Evolutionary conservation across 805 yeast genomes (phyloP).

Genomic region (Saturnispora quitensis): DNA sequence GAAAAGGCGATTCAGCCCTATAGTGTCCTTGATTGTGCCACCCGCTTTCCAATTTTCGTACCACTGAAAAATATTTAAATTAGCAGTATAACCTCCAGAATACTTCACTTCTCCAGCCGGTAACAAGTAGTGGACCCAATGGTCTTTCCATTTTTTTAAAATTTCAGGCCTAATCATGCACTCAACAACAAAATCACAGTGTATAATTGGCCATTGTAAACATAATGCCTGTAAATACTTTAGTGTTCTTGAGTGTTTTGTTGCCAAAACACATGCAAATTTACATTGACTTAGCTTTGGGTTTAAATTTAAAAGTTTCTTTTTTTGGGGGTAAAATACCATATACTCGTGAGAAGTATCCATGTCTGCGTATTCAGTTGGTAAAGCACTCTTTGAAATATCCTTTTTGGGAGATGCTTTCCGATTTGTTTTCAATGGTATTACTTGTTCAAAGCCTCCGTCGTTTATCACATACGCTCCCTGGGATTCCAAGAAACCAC

Average conservation of each 20-base stretch:
- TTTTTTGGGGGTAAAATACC: neutral
- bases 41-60: constrained; percentile 29
- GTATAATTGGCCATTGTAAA: constrained; percentile 78
- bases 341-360: neutral
- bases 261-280: constrained; percentile 63
- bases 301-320: neutral
- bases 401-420: neutral
- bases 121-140: constrained; percentile 49
- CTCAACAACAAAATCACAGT: constrained; percentile 46
- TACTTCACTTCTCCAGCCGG: constrained; percentile 57
- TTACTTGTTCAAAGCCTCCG: constrained; percentile 8
- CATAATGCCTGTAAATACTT: constrained; percentile 73
- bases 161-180: constrained; percentile 26
- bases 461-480: constrained; percentile 11
- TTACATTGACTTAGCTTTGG: constrained; percentile 16
- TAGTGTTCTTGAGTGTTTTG: constrained; percentile 50
- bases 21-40: constrained; percentile 31
- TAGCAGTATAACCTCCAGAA: constrained; percentile 27
- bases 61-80: constrained; percentile 36
- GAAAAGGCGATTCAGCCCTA: constrained; percentile 33
- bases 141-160: constrained; percentile 19
- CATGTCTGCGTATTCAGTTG: neutral
- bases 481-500: constrained; percentile 5
- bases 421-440: neutral
- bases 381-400: neutral